Evolutionary conservation across 257 asterid species (phyloP), one percentile per base, ranked within the genome.

Genomic region (Capsicum pubescens): DNA sequence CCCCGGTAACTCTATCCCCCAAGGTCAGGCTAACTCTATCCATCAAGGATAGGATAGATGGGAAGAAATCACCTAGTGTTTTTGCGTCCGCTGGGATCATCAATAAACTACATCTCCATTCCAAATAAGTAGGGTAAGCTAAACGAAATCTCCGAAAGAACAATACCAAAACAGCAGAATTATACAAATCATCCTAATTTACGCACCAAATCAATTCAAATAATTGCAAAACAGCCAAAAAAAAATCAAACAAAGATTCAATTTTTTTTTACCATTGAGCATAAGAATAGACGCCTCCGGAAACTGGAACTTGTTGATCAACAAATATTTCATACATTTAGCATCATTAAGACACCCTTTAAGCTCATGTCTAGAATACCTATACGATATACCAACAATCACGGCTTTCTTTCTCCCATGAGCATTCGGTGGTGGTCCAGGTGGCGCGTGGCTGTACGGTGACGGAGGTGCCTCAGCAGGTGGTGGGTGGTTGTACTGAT

Each of bases 321-420:
- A 87, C 19, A 96, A 87, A 90, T 94, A 86, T 54, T 87, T 91
- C 98, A 94, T 96, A 83, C 98, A 96, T 89, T 93, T 96, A n/a
- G 98, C 98, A 87, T 96, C 99, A 72, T 96, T 96, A 14, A 96
- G 89, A 87, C 98, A 94, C 36, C 98, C 99, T 81, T 93, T 96
- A 89, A 96, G 93, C 92, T 96, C 98, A 87, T 93, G 94, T 78
- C 95, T 89, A 16, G 99, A 92, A 88, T 76, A 88, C 82, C 78
- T 88, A 83, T 96, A 96, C 84, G 98, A 91, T 71, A 96, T 90
- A 15, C 99, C 99, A 80, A 94, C 93, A 88, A 96, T 96, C 91
- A 96, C 97, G 2, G 98, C 99, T 85, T 89, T 96, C 84, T 92
- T 96, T 9, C 95, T 89, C 85, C 99, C 99, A 83, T 93, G 95